These are phyloP conservation scores for Narthecium ossifragum DNA, from an alignment of 106 monocot species.

Conservation along the genomic window DNA sequence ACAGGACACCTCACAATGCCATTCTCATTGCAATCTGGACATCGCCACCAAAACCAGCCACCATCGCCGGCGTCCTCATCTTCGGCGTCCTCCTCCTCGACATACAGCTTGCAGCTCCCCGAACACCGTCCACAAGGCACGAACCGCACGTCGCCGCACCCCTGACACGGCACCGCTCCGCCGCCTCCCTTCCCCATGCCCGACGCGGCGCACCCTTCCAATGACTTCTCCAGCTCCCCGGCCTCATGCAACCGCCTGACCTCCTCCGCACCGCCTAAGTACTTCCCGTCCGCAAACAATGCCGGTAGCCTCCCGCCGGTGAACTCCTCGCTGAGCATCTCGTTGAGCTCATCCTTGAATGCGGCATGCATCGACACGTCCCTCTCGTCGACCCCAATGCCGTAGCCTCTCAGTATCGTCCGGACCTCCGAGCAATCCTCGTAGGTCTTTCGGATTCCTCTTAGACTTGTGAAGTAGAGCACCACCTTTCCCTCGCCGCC, in stretches of 20 bases:
- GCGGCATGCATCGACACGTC: conserved; percentile 50
- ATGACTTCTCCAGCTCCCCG: conserved; percentile 25
- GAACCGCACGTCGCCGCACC: conserved; percentile 50
- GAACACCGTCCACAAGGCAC: conserved; percentile 48
- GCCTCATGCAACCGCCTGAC: conserved; percentile 39
- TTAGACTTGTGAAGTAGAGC: conserved; percentile 49
- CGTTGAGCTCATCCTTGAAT: conserved; percentile 27
- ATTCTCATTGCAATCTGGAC: conserved; percentile 57
- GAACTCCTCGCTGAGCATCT: conserved; percentile 8
- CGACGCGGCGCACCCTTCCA: conserved; percentile 25
- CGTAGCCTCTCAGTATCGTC: conserved; percentile 28
- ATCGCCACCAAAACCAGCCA: conserved; percentile 32
- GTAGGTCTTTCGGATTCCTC: conserved; percentile 40
- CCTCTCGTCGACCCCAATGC: conserved; percentile 40
- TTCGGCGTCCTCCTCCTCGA: conserved; percentile 10
- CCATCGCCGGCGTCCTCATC: conserved; percentile 14
- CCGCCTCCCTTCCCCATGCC: neutral
- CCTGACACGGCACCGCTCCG: conserved; percentile 24
- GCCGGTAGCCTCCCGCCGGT: conserved; percentile 11
- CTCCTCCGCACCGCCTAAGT: conserved; percentile 36
- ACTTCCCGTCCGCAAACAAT: conserved; percentile 27
- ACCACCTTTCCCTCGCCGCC: conserved; percentile 17
- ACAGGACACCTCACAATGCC: conserved; percentile 43
- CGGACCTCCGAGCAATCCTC: conserved; percentile 43
- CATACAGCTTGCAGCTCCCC: conserved; percentile 60